These are phyloP conservation scores for Colletotrichum melonis DNA, from an alignment of 2,329 filamentous ascomycete genomes.

Conservation along the genomic window DNA sequence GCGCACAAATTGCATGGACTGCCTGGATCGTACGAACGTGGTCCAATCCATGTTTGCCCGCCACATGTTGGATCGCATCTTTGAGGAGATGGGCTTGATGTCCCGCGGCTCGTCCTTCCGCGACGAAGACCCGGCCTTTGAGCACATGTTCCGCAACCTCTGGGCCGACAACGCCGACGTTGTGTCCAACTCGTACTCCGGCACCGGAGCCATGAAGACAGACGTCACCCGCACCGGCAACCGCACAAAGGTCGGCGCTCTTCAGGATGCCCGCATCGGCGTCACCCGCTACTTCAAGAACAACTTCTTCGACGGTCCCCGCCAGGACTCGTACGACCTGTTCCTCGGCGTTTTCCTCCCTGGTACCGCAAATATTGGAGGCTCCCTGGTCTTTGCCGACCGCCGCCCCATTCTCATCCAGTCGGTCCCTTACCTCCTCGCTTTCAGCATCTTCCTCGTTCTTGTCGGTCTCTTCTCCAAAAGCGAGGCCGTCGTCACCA, in stretches of 20 bases:
- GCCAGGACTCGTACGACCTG: slow-evolving; percentile 95
- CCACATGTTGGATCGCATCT: slow-evolving; percentile 88
- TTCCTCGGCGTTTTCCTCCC: slow-evolving; percentile 91
- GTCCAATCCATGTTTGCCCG: slow-evolving; percentile 97
- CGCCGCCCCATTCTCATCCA: slow-evolving; percentile 88
- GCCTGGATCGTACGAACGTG: slow-evolving; percentile 96
- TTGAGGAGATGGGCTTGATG: slow-evolving; percentile 86
- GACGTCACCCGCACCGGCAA: slow-evolving; percentile 96
- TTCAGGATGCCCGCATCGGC: slow-evolving; percentile 90
- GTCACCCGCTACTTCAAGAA: slow-evolving; percentile 91
- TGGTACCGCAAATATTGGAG: slow-evolving; percentile 76
- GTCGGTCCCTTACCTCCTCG: slow-evolving; percentile 90
- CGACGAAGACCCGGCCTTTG: slow-evolving; percentile 82
- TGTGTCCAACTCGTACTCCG: slow-evolving; percentile 91
- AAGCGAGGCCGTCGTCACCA: slow-evolving; percentile 79
- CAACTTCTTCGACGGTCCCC: slow-evolving; percentile 93
- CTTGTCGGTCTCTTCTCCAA: slow-evolving; percentile 79
- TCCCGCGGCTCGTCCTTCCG: slow-evolving; percentile 80
- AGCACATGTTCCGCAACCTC: slow-evolving; percentile 92
- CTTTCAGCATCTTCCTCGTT: slow-evolving; percentile 87
- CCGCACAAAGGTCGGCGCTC: slow-evolving; percentile 84
- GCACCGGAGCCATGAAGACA: slow-evolving; percentile 97
- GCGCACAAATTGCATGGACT: slow-evolving; percentile 99
- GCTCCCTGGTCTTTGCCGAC: slow-evolving; percentile 83
- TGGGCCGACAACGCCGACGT: slow-evolving; percentile 99